These are phyloP conservation scores for Epicoccum sorghinum DNA, from an alignment of 2,329 filamentous ascomycete species.

Conservation along the genomic window DNA sequence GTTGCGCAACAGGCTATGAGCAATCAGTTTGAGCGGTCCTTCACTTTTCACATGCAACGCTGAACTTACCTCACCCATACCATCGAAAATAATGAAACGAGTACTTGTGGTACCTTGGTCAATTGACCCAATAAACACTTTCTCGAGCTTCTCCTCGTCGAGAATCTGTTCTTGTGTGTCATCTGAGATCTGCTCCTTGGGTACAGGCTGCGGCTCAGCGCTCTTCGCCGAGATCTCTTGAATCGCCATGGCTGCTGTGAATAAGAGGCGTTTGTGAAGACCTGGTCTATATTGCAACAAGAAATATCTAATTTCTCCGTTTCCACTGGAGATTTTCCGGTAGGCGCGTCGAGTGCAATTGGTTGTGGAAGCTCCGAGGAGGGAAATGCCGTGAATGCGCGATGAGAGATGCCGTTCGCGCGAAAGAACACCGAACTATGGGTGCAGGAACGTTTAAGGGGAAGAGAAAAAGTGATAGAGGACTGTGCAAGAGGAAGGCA, in stretches of 20 bases:
- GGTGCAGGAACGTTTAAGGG: slow-evolving; percentile 19
- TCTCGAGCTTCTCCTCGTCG: slow-evolving; percentile 46
- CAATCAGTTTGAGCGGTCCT: slow-evolving; percentile 2
- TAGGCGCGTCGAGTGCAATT: slow-evolving; percentile 20
- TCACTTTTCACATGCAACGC: not conserved
- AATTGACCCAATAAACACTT: slow-evolving; percentile 83
- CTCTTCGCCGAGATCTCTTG: slow-evolving; percentile 35
- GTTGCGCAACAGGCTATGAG: slow-evolving; percentile 71
- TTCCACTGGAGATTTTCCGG: slow-evolving; percentile 16
- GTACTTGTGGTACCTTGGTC: slow-evolving; percentile 91
- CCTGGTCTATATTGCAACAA: slow-evolving; percentile 6
- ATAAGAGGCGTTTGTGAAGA: slow-evolving; percentile 3
- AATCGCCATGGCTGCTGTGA: slow-evolving; percentile 30
- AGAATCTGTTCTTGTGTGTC: slow-evolving; percentile 25
- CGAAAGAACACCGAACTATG: slow-evolving; percentile 26
- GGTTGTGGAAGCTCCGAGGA: slow-evolving; percentile 20
- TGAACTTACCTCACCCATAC: slow-evolving; percentile 59
- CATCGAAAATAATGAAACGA: slow-evolving; percentile 89
- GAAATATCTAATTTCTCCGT: slow-evolving; percentile 23
- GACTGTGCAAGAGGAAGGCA: slow-evolving; percentile 18
- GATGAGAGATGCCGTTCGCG: slow-evolving; percentile 21
- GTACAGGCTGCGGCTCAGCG: slow-evolving; percentile 39
- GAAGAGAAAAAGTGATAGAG: slow-evolving; percentile 22
- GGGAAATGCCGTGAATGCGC: slow-evolving; percentile 25
- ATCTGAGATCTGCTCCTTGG: slow-evolving; percentile 37